phyloP scores from a whole-genome alignment of 129 eudicot genomes.

The Pseudognaphalium luteoalbum region DNA sequence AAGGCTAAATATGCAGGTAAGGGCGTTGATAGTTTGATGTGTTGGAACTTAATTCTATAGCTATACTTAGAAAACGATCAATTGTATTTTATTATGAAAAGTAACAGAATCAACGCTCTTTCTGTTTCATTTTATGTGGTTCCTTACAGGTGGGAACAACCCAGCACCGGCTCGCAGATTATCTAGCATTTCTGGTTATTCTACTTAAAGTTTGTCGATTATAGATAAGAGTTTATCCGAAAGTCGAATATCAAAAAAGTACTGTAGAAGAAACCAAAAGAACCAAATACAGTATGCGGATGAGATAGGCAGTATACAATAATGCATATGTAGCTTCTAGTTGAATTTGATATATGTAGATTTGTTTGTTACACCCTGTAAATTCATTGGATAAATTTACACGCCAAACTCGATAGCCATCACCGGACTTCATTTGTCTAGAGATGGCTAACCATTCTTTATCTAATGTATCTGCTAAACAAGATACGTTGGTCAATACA shows the following conservation, averaged over 20 bases:
- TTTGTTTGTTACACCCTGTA: no score
- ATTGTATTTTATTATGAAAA: no score
- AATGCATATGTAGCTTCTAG: no score
- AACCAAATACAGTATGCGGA: neutral
- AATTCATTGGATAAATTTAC: no score
- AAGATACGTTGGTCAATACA: neutral
- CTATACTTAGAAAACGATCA: no score
- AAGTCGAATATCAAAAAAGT: neutral
- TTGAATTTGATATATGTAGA: no score
- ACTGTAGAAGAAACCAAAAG: neutral
- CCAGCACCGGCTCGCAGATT: conserved; percentile 6
- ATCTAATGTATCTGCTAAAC: no score
- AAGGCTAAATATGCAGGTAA: conserved; percentile 11
- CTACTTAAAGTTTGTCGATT: neutral
- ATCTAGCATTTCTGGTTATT: neutral
- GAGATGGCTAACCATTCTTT: no score
- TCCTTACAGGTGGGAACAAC: neutral
- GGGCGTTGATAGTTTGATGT: neutral
- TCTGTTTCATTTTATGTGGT: neutral
- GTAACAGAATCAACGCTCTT: neutral
- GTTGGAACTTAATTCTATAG: neutral
- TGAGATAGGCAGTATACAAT: neutral
- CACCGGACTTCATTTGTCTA: no score
- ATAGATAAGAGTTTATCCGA: neutral
- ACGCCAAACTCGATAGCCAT: no score